Percentiles rank a stretch among this genome's conserved stretches.
These are phyloP conservation scores for Lathyrus tuberosus DNA, from an alignment of 306 rosid species.

Conservation along the genomic window DNA sequence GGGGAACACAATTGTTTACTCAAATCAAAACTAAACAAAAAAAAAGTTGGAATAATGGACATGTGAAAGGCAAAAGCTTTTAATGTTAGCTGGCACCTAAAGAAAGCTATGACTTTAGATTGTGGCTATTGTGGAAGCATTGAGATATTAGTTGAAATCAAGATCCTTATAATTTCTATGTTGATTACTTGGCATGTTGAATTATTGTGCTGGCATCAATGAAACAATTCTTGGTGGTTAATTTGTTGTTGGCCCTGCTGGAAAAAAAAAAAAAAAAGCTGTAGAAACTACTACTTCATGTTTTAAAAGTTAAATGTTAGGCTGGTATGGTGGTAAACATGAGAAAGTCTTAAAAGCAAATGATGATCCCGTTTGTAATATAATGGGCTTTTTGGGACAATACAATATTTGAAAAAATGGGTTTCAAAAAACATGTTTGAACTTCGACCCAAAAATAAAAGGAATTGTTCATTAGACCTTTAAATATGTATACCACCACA, in stretches of 20 bases:
- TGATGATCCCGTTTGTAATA: not conserved
- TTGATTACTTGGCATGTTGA: constrained; percentile 24
- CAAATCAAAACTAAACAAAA: not conserved
- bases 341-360: no score
- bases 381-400: not conserved
- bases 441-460: no score
- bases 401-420: not conserved
- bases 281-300: not conserved
- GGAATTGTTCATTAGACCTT: no score
- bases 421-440: no score
- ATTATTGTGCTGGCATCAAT: constrained; percentile 47
- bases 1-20: not conserved
- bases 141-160: constrained; percentile 41
- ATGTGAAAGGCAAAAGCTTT: constrained; percentile 22
- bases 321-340: not conserved
- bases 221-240: constrained; percentile 37
- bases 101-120: constrained; percentile 2
- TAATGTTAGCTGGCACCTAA: no score
- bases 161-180: constrained; percentile 24
- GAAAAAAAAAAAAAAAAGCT: not conserved
- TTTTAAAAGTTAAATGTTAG: not conserved
- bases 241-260: constrained; percentile 21
- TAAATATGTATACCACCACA: no score
- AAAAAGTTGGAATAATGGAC: not conserved
- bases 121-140: constrained; percentile 30